Base-by-base conservation (phyloP, 768 basidiomycete species). In the Phanerodontia chrysosporium region DNA sequence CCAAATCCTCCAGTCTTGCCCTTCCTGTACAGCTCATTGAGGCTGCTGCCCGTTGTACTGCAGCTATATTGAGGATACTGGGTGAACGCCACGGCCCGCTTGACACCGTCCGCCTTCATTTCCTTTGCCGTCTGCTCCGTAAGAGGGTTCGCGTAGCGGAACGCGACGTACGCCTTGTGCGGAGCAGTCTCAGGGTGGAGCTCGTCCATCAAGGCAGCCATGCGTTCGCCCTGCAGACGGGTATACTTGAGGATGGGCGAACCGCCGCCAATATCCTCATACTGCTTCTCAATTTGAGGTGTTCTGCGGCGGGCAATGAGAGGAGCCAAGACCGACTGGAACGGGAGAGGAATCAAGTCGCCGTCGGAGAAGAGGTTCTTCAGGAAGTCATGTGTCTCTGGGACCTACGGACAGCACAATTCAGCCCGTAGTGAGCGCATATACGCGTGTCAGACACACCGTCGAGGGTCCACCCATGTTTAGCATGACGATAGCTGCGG, bases 1-100 rank as follows among this genome's bases (percentile, higher is more conserved):
- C 80, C 87, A 64, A 79, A 74, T 55, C 83, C 86, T 28, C 86
- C 87, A 36, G 77, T 74, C 66, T 79, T 83, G 53, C 83, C 83
- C 66, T 73, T 76, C 70, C 89, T 77, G 67, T 83, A 95, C 27
- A 99, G 75, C 71, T 99, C 97, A 67, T 98, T 99, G 69, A 99
- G 70, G 71, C 92, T 95, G 75, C 95, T 97, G 52, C 97, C 97
- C 0, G 97, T 98, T 12, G 97, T 99, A 62, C 92, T 95, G 73
- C 97, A 99, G 68, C 89, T 92, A 73, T 99, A 99, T 72, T 99
- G 97, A 0, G 97, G 97, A 72, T 99, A 99, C 73, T 99, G 97
- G 2, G 92, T 92, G 76, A 99, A 99, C 21, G 95, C 97, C 27
- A 99, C 78, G 0, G 96, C 97, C 62, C 95, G 79, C 71, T 81